These are phyloP conservation scores for Cucurbita pepo DNA, from an alignment of 306 rosid genomes.

Conservation along the genomic window DNA sequence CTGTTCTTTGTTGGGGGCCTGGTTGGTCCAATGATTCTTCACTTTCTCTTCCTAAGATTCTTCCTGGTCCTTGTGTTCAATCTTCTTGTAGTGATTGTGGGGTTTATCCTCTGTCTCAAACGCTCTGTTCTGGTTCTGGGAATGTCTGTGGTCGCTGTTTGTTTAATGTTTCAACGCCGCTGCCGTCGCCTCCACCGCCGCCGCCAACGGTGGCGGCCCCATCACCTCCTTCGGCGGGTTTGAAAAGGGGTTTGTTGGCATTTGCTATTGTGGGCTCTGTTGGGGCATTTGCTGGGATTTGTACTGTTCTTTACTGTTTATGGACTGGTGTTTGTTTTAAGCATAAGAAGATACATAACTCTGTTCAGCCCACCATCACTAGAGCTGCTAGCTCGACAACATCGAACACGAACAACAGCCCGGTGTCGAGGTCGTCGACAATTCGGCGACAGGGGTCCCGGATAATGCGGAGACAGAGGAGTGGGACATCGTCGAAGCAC, in stretches of 20 bases:
- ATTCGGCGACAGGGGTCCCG: constrained; percentile 55
- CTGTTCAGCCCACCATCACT: constrained; percentile 83
- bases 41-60: constrained; percentile 35
- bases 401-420: constrained; percentile 26
- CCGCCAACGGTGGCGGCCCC: neutral
- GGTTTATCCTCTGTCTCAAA: constrained; percentile 28
- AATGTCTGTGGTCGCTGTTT: constrained; percentile 39
- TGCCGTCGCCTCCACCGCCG: neutral
- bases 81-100: constrained; percentile 43
- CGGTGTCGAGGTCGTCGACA: constrained; percentile 44
- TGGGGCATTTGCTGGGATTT: constrained; percentile 64
- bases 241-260: constrained; percentile 53
- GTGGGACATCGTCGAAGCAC: constrained; percentile 85
- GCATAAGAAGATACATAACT: constrained; percentile 67
- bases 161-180: neutral
- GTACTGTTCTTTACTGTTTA: constrained; percentile 43
- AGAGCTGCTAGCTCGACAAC: constrained; percentile 39
- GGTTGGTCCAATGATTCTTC: constrained; percentile 36
- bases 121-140: constrained; percentile 35
- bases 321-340: constrained; percentile 85
- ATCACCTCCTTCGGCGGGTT: constrained; percentile 23
- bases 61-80: constrained; percentile 77
- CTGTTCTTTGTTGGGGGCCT: constrained; percentile 76
- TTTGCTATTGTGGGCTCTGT: constrained; percentile 73
- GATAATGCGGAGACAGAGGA: constrained; percentile 83